These are phyloP conservation scores for Chenopodium quinoa DNA, from an alignment of 148 eudicot genomes.

Conservation along the genomic window DNA sequence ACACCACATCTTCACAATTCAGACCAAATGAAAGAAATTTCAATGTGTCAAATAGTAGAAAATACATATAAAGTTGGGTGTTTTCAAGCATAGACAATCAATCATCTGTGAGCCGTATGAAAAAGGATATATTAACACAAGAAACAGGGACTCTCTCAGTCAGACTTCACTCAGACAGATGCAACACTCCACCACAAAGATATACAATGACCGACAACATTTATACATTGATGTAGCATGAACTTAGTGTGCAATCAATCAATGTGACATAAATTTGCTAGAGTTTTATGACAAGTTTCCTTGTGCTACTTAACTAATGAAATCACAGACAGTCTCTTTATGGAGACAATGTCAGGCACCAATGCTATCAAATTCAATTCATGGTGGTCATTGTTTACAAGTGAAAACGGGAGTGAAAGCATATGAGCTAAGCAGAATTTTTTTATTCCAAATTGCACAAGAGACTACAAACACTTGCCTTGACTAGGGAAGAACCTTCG, in stretches of 20 bases:
- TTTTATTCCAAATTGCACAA: neutral
- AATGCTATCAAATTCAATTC: neutral
- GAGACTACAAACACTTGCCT: slow-evolving; percentile 38
- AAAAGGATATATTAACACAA: neutral
- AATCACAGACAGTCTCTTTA: neutral
- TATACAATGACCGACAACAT: neutral
- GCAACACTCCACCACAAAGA: neutral
- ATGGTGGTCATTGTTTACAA: neutral
- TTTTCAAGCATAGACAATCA: neutral
- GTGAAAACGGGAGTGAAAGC: neutral
- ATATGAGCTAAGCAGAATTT: no score
- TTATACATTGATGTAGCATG: neutral
- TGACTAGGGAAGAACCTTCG: slow-evolving; percentile 92
- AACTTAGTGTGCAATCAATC: neutral
- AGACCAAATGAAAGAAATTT: neutral
- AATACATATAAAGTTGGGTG: neutral
- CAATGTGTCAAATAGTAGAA: neutral
- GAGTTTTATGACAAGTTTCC: slow-evolving; percentile 6
- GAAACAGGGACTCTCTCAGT: neutral
- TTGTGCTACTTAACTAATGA: neutral
- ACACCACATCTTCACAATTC: neutral
- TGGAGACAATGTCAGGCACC: neutral
- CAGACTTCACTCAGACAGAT: neutral
- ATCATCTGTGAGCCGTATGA: neutral
- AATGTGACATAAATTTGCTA: neutral